Evolutionary conservation across 352 stramenopile species (phyloP).

Genomic region (Elongisporangium undulatum): DNA sequence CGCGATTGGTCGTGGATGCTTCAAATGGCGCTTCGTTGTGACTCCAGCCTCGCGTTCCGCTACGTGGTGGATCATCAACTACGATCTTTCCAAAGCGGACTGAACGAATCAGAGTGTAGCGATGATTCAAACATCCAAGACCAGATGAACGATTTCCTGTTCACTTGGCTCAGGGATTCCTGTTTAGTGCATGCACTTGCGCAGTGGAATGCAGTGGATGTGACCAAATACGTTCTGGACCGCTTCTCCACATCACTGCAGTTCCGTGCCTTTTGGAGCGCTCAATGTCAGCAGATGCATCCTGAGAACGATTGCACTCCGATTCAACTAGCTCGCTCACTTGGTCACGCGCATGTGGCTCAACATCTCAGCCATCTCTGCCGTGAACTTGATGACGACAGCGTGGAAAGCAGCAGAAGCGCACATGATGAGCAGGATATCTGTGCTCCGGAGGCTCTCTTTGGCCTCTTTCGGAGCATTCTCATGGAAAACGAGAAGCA

Average conservation of each 20-base stretch:
- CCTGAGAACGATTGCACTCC: conserved; percentile 15
- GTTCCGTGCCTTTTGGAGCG: neutral
- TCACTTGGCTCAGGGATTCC: neutral
- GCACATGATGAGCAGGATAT: neutral
- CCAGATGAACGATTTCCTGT: neutral
- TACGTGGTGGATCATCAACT: neutral
- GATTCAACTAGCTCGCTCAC: conserved; percentile 17
- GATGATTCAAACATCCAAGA: neutral
- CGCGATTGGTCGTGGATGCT: neutral
- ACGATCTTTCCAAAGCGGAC: neutral
- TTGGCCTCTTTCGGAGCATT: conserved; percentile 16
- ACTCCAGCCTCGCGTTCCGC: neutral
- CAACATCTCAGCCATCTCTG: neutral
- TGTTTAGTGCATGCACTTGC: conserved; percentile 15
- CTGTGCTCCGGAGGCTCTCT: neutral
- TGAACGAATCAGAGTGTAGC: neutral
- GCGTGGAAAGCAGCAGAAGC: neutral
- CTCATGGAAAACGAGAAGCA: conserved; percentile 12
- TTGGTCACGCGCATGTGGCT: conserved; percentile 12
- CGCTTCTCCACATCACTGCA: neutral
- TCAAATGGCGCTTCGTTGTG: neutral
- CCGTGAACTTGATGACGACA: neutral
- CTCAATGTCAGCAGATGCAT: neutral
- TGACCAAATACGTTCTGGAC: conserved; percentile 4
- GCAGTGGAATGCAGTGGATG: conserved; percentile 29